Evolutionary conservation across 306 rosid species (phyloP), one percentile per base, ranked within the genome.

Genomic region (Fragaria vesca): DNA sequence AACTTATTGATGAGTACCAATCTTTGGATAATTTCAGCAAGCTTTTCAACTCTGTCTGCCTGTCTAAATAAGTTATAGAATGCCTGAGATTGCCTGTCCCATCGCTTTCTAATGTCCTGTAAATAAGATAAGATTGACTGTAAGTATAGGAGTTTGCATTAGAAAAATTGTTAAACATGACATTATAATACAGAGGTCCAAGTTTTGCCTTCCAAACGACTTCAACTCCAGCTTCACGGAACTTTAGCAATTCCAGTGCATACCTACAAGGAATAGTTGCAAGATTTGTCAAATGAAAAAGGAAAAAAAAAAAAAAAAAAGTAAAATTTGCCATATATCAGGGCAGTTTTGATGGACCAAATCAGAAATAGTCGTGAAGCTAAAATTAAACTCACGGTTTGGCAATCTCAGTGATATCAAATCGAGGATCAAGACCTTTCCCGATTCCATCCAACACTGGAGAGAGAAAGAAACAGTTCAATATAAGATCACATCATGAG

Each of bases 391-490:
- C 99, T 93, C 91, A 96, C 99, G 99, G 99, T 80, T 83, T 96
- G 79, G 99, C 99, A 76, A 96, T 96, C 89, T 96, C 99, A 62
- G 99, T 96, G 72, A 96, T 96, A 80, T 96, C 99, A 88, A 96
- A 96, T 77, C 96, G 91, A 48, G 99, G 96, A 80, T 96, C 98
- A 65, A 96, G 99, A 76, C 99, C 99, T 83, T 96, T 96, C 61
- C 99, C 99, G 78, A 96, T 96, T 87, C 99, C 99, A 82, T 96
- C 99, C 81, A 96, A 86, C 60, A 96, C 99, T 96, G 85, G 82
- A 84, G 74, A 81, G 51, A 73, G 30, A 24, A 55, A 15, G n/a
- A 71, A 72, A 55, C 48, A 32, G 47, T 38, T 77, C 46, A 78
- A 30, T 69, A 73, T 69, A 61, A 54, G 58, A 75, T 71, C 72